Conservation (phyloP, 257 asterid genomes). For the Petunia secreta region DNA sequence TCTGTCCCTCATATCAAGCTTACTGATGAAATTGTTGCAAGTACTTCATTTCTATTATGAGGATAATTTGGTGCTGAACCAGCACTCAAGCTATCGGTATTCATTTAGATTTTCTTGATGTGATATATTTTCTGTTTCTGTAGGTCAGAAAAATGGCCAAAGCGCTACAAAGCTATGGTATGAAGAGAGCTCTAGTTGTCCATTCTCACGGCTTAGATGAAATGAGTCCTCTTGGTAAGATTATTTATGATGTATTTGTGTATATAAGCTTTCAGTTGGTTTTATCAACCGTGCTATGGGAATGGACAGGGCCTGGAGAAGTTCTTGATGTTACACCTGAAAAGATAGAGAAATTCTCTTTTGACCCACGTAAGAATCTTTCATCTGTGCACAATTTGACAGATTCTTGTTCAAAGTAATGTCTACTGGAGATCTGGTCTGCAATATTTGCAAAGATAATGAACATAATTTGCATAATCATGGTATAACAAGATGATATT, state of each 20-base stretch:
- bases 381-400: neutral
- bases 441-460: neutral
- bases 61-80: too few relatives aligned
- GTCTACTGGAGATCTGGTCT: neutral
- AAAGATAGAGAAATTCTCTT: constrained; percentile 62
- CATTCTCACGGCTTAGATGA: constrained; percentile 81
- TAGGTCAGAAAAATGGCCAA: constrained; percentile 73
- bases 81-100: too few relatives aligned
- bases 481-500: neutral
- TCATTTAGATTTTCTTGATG: too few relatives aligned
- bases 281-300: constrained; percentile 2
- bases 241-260: constrained; percentile 4
- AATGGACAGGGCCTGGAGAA: constrained; percentile 59
- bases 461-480: neutral
- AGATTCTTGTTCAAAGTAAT: neutral
- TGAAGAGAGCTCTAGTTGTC: constrained; percentile 72
- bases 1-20: too few relatives aligned
- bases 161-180: constrained; percentile 70
- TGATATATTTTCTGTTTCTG: neutral
- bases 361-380: constrained; percentile 61
- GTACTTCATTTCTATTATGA: too few relatives aligned
- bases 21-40: too few relatives aligned
- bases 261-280: constrained; percentile 10
- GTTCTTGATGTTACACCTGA: constrained; percentile 66
- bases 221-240: constrained; percentile 83